Base-by-base conservation (phyloP, 2,329 filamentous ascomycete genomes). In the Beauveria caledonica region DNA sequence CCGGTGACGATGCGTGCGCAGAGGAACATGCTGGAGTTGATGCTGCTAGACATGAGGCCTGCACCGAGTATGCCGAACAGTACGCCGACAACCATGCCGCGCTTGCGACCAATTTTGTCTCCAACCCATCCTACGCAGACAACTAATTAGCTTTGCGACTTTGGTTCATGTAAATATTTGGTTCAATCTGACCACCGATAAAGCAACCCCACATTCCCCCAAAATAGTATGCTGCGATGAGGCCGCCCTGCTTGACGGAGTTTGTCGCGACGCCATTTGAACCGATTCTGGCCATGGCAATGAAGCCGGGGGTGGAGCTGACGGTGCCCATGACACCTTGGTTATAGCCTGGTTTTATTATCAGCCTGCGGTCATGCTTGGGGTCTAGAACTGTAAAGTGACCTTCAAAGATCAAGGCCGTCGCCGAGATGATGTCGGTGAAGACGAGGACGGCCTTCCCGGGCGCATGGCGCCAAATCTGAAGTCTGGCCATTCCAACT, bases 251-350 rank as follows among this genome's bases (percentile, higher is more conserved):
- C 62, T 80, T 76, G 3, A 76, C 74, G 13, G 74, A 73, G 64
- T 78, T 69, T 11, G 78, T 81, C 29, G 81, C 74, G 3, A 71
- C 75, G 27, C 76, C 79, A 63, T 78, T 74, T 0, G 73, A 64
- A 17, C 80, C 79, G 50, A 82, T 80, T 49, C 74, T 73, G 9
- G 80, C 76, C 65, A 73, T 70, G 13, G 66, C 64, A 23, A 78
- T 71, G 66, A 76, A 78, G 53, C 69, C 66, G 1, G 74, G 74
- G 13, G 74, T 71, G 9, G 68, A 68, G 61, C 79, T 81, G 53
- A 82, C 77, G 45, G 76, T 76, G 53, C 79, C 78, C 73, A 80
- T 77, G n/a, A 82, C 78, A 56, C 79, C 79, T 64, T 82, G 80
- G 62, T 82, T 78, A 69, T 81, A 83, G 21, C 80, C 79, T 72